Percentiles rank a stretch among this genome's conserved stretches.
These are phyloP conservation scores for Taphrina wiesneri DNA, from an alignment of 1,139 yeast species.

Conservation along the genomic window DNA sequence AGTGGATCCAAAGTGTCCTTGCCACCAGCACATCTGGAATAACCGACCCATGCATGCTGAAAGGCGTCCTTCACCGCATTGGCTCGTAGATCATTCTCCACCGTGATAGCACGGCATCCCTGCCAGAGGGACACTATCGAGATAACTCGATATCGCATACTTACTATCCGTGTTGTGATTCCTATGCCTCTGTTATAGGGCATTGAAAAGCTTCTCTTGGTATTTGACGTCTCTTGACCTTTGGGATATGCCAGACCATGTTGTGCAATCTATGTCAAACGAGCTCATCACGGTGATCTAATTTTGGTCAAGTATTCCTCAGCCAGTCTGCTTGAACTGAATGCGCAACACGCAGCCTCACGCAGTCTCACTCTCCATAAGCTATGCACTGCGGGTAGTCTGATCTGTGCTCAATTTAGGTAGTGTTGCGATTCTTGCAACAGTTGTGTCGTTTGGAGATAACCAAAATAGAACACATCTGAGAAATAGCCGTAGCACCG, in stretches of 20 bases:
- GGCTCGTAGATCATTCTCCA: background rate
- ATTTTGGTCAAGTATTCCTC: background rate
- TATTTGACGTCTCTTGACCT: background rate
- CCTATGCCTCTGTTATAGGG: background rate
- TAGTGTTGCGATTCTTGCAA: too few relatives aligned
- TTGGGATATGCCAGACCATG: background rate
- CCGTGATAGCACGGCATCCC: background rate
- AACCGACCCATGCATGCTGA: slow-evolving; percentile 9
- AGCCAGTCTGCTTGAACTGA: too few relatives aligned
- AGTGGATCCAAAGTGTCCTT: slow-evolving; percentile 1
- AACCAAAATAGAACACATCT: background rate
- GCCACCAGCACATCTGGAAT: background rate
- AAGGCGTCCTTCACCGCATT: slow-evolving; percentile 3
- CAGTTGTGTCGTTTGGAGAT: too few relatives aligned
- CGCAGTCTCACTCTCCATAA: too few relatives aligned
- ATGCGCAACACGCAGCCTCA: too few relatives aligned
- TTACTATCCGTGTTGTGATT: background rate
- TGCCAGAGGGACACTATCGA: background rate
- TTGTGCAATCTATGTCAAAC: background rate
- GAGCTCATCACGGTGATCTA: background rate
- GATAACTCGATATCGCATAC: background rate
- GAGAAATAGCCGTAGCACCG: too few relatives aligned
- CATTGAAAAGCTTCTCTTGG: too few relatives aligned
- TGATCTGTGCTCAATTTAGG: background rate
- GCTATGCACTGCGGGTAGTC: too few relatives aligned